Evolutionary conservation across 1,139 yeast species (phyloP).

Genomic region (Saccharomyces pastorianus): DNA sequence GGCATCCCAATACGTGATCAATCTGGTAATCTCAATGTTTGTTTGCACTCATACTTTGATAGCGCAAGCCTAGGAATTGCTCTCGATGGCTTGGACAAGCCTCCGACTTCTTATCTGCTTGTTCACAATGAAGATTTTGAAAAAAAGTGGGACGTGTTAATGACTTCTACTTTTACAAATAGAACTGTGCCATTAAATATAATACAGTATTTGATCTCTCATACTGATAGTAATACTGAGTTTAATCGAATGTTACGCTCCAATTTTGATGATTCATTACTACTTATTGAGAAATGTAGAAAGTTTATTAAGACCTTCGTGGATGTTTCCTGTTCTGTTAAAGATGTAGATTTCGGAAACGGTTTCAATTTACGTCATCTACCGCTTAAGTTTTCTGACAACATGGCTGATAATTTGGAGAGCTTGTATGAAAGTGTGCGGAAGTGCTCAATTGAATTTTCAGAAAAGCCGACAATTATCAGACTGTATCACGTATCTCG

Average conservation of each 20-base stretch:
- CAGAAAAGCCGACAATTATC: conserved; percentile 7
- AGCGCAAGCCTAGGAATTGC: conserved; percentile 24
- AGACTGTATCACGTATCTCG: not conserved
- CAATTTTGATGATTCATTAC: not conserved
- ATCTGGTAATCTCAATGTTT: conserved; percentile 29
- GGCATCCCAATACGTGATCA: conserved; percentile 11
- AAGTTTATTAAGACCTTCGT: not conserved
- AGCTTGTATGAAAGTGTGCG: not conserved
- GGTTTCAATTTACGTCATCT: conserved; percentile 9
- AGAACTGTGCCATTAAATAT: not conserved
- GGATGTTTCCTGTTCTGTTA: not conserved
- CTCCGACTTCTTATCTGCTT: not conserved
- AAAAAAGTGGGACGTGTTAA: not conserved
- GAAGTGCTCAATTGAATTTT: conserved; percentile 12
- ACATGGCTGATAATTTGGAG: conserved; percentile 4
- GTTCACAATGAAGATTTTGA: not conserved
- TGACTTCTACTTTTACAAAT: not conserved
- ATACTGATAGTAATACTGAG: not conserved
- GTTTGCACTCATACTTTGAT: conserved; percentile 41
- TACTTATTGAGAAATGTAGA: not conserved
- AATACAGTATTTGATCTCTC: not conserved
- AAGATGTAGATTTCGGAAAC: conserved; percentile 9
- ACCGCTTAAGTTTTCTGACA: conserved; percentile 7
- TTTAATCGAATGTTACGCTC: not conserved
- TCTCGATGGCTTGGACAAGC: not conserved